Conservation (phyloP, 176 grass and related monocot genomes). For the Oryza glaberrima region DNA sequence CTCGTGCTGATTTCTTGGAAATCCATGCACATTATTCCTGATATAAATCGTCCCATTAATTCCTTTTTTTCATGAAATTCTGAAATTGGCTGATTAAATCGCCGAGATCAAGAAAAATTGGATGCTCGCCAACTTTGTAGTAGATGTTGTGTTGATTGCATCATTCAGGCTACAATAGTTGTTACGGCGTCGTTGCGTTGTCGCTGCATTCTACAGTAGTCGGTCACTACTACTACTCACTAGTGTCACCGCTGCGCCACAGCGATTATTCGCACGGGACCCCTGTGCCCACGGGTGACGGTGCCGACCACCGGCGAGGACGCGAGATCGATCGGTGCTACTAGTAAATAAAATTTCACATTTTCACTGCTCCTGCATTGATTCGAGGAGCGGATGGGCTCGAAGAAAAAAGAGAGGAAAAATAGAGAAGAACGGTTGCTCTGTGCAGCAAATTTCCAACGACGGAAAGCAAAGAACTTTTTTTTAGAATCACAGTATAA, state of each 20-base stretch:
- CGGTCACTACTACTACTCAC: not conserved
- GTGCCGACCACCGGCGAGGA: too few species aligned
- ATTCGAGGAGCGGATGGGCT: not conserved
- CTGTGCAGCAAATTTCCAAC: too few species aligned
- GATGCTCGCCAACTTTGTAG: too few species aligned
- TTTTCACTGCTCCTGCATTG: not conserved
- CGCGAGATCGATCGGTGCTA: not conserved
- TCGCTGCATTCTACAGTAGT: not conserved
- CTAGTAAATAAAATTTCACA: not conserved
- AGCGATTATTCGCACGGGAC: constrained; percentile 28
- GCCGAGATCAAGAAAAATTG: not conserved
- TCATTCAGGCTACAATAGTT: constrained; percentile 17
- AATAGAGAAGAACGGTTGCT: too few species aligned
- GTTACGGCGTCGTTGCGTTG: not conserved
- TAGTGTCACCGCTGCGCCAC: constrained; percentile 7
- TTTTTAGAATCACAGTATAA: too few species aligned
- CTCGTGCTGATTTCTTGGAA: not conserved
- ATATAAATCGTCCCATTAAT: not conserved
- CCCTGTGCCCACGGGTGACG: not conserved
- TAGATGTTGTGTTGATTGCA: not conserved
- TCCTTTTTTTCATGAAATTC: not conserved
- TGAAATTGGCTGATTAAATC: too few species aligned
- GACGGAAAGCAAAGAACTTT: too few species aligned
- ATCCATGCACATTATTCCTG: not conserved
- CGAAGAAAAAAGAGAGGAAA: not conserved